These are phyloP conservation scores for Solanum tacnaense DNA, from an alignment of 257 asterid genomes.

Conservation along the genomic window DNA sequence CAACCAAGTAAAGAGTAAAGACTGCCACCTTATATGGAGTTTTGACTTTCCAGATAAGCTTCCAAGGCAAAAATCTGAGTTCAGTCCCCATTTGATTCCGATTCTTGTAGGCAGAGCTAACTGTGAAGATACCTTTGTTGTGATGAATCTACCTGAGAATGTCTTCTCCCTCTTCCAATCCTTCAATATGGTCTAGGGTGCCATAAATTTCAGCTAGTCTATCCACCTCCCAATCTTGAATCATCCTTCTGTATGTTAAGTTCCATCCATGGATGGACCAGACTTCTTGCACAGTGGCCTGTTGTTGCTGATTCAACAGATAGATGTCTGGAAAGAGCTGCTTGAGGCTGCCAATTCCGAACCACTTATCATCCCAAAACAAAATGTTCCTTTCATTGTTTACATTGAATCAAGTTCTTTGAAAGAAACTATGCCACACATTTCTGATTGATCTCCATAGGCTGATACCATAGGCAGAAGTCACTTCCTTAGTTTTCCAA, in stretches of 20 bases:
- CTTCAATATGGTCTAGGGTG: neutral
- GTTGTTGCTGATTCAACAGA: neutral
- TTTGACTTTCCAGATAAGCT: neutral
- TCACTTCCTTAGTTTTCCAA: neutral
- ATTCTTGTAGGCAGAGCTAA: neutral
- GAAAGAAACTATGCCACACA: neutral
- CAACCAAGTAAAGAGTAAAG: neutral
- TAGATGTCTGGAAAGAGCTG: neutral
- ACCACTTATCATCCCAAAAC: neutral
- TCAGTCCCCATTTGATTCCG: neutral
- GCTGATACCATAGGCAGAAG: neutral
- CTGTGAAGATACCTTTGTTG: neutral
- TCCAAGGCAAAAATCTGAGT: neutral
- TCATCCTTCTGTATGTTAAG: neutral
- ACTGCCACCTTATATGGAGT: neutral
- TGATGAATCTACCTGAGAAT: neutral
- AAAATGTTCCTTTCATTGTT: neutral
- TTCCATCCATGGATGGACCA: neutral
- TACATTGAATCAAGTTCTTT: neutral
- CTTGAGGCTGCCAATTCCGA: neutral
- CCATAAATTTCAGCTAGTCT: neutral
- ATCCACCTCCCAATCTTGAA: neutral
- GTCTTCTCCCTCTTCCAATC: neutral
- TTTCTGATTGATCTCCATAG: neutral
- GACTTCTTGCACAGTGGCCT: neutral